Conservation (phyloP, 768 basidiomycete species). For the Mycena filopes region DNA sequence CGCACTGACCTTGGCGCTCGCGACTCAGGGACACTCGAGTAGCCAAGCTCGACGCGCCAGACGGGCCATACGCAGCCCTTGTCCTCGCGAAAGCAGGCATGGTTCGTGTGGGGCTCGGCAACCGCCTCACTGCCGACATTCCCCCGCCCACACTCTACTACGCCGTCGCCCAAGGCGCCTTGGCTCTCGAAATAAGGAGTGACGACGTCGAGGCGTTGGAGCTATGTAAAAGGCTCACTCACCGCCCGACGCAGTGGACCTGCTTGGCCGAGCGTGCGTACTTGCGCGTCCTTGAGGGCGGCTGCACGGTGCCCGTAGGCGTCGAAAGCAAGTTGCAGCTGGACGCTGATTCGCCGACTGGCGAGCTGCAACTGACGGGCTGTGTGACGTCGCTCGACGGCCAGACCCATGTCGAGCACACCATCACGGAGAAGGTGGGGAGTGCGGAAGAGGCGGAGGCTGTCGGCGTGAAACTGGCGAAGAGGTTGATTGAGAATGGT, state of each 20-base stretch:
- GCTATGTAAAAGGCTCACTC: slow-evolving; percentile 74
- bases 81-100: slow-evolving; percentile 95
- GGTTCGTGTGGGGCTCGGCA: slow-evolving; percentile 78
- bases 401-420: slow-evolving; percentile 72
- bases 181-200: slow-evolving; percentile 85
- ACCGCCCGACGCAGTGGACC: slow-evolving; percentile 80
- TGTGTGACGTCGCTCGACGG: slow-evolving; percentile 92
- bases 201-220: slow-evolving; percentile 69
- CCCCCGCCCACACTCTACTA: slow-evolving; percentile 80
- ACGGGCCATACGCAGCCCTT: slow-evolving; percentile 86
- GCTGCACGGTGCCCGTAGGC: slow-evolving; percentile 97
- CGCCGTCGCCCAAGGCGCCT: slow-evolving; percentile 95
- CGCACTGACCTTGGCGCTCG: slow-evolving; percentile 11
- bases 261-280: slow-evolving; percentile 90
- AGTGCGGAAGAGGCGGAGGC: slow-evolving; percentile 68
- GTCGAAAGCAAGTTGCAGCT: slow-evolving; percentile 63
- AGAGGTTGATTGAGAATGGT: slow-evolving; percentile 70
- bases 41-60: slow-evolving; percentile 88
- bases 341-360: slow-evolving; percentile 26
- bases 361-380: slow-evolving; percentile 71
- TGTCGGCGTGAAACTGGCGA: slow-evolving; percentile 75
- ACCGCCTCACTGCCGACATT: slow-evolving; percentile 82
- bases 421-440: slow-evolving; percentile 61
- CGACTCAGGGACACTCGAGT: slow-evolving; percentile 83
- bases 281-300: slow-evolving; percentile 91